Conservation (phyloP, 352 stramenopile genomes). For the Phytophthora podocarpi region DNA sequence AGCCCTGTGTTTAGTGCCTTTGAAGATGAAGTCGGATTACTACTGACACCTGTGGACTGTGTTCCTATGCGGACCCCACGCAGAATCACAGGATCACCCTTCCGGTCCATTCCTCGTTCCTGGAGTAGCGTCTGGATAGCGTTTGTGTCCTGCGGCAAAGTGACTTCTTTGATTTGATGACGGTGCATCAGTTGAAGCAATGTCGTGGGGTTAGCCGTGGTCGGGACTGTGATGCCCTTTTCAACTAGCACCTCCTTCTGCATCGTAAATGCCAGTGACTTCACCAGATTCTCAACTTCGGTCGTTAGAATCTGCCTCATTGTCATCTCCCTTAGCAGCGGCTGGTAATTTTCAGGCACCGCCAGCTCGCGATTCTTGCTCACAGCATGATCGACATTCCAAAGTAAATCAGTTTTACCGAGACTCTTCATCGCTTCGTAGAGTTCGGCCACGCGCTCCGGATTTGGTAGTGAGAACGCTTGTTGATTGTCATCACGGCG, state of each 20-base stretch:
- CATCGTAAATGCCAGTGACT: slow-evolving; percentile 54
- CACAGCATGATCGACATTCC: slow-evolving; percentile 75
- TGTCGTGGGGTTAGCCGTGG: slow-evolving; percentile 50
- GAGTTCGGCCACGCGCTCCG: slow-evolving; percentile 74
- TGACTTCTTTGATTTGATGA: slow-evolving; percentile 60
- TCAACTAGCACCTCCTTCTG: slow-evolving; percentile 65
- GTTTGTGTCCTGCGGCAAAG: slow-evolving; percentile 42
- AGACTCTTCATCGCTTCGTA: slow-evolving; percentile 63
- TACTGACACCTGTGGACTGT: slow-evolving; percentile 18
- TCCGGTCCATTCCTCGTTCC: slow-evolving; percentile 61
- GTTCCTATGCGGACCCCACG: slow-evolving; percentile 72
- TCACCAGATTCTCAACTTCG: slow-evolving; percentile 64
- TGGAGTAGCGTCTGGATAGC: slow-evolving; percentile 56
- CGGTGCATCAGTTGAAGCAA: slow-evolving; percentile 60
- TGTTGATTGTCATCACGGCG: slow-evolving; percentile 19
- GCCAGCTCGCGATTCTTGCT: slow-evolving; percentile 64
- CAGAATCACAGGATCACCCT: slow-evolving; percentile 59
- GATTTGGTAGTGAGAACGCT: slow-evolving; percentile 49
- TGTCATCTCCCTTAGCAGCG: slow-evolving; percentile 58
- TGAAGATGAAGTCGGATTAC: neutral
- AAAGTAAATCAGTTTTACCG: slow-evolving; percentile 73
- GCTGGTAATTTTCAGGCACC: slow-evolving; percentile 46
- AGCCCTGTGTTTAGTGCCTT: slow-evolving; percentile 49
- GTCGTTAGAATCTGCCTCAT: slow-evolving; percentile 57
- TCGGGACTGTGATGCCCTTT: slow-evolving; percentile 48